Evolutionary conservation across 2,329 filamentous ascomycete genomes (phyloP).

Genomic region (Fusarium sp.): DNA sequence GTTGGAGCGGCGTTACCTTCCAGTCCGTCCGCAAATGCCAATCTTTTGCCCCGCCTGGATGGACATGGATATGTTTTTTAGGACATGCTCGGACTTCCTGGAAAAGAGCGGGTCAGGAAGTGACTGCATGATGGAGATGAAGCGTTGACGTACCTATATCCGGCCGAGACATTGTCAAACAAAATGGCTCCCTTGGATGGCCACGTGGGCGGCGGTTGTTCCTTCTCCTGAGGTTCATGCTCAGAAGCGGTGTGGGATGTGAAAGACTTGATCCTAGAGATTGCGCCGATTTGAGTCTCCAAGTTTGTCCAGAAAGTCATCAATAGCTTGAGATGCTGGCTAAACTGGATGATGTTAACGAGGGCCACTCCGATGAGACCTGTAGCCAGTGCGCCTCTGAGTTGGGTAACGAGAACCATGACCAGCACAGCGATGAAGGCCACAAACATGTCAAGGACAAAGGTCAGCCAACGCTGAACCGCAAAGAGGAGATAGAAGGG

Average conservation of each 20-base stretch:
- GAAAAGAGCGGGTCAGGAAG: rapidly evolving
- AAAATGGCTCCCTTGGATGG: conserved; percentile 83
- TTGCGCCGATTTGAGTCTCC: conserved; percentile 46
- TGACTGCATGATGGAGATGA: rapidly evolving
- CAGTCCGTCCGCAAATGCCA: conserved; percentile 35
- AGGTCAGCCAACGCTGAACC: conserved; percentile 42
- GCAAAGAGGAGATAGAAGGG: conserved; percentile 59
- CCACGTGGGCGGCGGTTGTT: conserved; percentile 76
- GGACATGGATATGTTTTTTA: conserved; percentile 14
- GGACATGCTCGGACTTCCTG: conserved; percentile 12
- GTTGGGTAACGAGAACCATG: conserved; percentile 28
- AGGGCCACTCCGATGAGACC: conserved; percentile 43
- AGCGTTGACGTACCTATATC: conserved; percentile 13
- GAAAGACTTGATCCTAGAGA: conserved; percentile 41
- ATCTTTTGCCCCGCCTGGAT: conserved; percentile 33
- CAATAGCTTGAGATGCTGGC: conserved; percentile 44
- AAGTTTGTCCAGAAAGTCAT: conserved; percentile 48
- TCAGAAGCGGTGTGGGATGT: conserved; percentile 24
- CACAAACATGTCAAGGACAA: conserved; percentile 42
- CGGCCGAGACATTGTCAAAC: conserved; percentile 69
- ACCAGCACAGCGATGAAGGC: conserved; percentile 34
- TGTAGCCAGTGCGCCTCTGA: conserved; percentile 20
- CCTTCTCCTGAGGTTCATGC: conserved; percentile 24
- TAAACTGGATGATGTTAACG: conserved; percentile 46
- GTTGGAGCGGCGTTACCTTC: conserved; percentile 10